These are phyloP conservation scores for Lactarius deliciosus DNA, from an alignment of 768 basidiomycete genomes.

Conservation along the genomic window DNA sequence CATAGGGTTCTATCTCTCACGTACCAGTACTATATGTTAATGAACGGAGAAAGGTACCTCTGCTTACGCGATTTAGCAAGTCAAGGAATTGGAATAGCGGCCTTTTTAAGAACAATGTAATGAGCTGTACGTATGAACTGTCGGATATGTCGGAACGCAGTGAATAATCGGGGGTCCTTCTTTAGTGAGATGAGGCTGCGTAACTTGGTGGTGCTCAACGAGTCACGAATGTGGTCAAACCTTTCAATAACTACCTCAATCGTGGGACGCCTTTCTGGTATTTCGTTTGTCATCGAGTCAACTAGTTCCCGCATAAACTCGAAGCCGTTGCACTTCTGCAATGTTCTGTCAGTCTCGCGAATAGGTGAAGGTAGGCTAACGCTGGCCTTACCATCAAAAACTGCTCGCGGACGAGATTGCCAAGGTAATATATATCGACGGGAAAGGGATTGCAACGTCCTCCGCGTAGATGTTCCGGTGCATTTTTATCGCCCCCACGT, in stretches of 20 bases:
- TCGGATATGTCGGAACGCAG: constrained; percentile 7
- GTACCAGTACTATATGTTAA: not conserved
- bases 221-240: constrained; percentile 11
- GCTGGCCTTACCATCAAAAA: constrained; percentile 20
- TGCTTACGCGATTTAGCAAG: not conserved
- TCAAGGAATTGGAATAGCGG: constrained; percentile 16
- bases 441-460: constrained; percentile 30
- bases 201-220: constrained; percentile 14
- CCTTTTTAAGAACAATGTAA: not conserved
- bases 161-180: constrained; percentile 13
- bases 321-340: constrained; percentile 28
- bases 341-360: not conserved
- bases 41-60: not conserved
- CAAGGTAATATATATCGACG: constrained; percentile 32
- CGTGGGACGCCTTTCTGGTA: constrained; percentile 39
- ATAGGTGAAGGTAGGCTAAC: not conserved
- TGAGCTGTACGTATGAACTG: constrained; percentile 5
- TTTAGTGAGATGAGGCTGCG: constrained; percentile 12
- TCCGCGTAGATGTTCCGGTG: constrained; percentile 31
- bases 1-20: not conserved
- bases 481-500: constrained; percentile 32
- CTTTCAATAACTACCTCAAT: constrained; percentile 20
- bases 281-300: constrained; percentile 38
- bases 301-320: constrained; percentile 26
- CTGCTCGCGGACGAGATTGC: constrained; percentile 29